These are phyloP conservation scores for Aspergillus kassunensis DNA, from an alignment of 495 filamentous ascomycete species.

Conservation along the genomic window DNA sequence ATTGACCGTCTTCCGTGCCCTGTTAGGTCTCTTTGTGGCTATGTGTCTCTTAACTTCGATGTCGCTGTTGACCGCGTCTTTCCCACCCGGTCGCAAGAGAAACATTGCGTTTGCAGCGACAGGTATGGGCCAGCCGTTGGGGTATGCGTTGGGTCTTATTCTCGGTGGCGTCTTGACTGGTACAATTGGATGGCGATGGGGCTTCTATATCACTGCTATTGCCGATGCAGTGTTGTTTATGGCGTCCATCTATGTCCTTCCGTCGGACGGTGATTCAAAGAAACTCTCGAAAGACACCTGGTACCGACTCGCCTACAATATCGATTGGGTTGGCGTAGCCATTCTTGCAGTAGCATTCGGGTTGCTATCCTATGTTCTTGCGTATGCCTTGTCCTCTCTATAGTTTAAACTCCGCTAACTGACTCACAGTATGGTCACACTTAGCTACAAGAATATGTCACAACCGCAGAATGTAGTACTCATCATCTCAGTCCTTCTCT, in stretches of 20 bases:
- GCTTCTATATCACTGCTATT: slow-evolving; percentile 2
- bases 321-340: neutral
- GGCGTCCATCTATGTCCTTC: neutral
- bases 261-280: neutral
- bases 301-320: neutral
- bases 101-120: slow-evolving; percentile 51
- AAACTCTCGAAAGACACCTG: neutral
- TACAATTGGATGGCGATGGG: neutral
- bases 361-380: neutral
- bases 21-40: slow-evolving; percentile 46
- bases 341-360: neutral
- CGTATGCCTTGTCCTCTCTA: neutral
- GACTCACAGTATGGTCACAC: neutral
- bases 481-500: neutral
- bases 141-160: slow-evolving; percentile 50
- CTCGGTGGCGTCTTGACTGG: slow-evolving; percentile 45
- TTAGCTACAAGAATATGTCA: neutral
- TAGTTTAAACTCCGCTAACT: neutral
- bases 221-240: neutral
- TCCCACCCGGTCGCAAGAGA: slow-evolving; percentile 37
- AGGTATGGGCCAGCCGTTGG: slow-evolving; percentile 46
- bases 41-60: slow-evolving; percentile 49
- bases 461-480: neutral
- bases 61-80: slow-evolving; percentile 40
- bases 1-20: slow-evolving; percentile 1